Evolutionary conservation across 2,329 filamentous ascomycete genomes (phyloP), one percentile per base, ranked within the genome.

Genomic region (Fusarium torreyae): DNA sequence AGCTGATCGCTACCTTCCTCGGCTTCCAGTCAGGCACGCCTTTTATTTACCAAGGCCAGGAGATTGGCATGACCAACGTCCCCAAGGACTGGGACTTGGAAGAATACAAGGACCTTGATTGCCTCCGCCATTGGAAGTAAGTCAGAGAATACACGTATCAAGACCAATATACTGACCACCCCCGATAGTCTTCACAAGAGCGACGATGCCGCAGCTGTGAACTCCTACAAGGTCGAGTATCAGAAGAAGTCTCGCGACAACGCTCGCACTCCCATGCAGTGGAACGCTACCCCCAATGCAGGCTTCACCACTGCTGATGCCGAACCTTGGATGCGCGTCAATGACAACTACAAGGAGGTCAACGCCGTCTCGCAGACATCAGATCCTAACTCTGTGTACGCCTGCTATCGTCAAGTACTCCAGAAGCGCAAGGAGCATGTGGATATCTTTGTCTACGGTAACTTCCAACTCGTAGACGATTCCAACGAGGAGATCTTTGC

Each of bases 191-290:
- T 81, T 9, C 72, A 77, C 73, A 81, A 80, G 60, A 77, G 81
- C 62, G 76, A 77, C 20, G 78, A 83, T 71, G 79, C 77, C 53
- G 76, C 80, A 51, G 78, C 79, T 33, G 77, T 81, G 34, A 73
- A 77, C 10, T 74, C 77, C 20, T 77, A 77, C 71, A 82, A 65
- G 63, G 66, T 69, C 9, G 82, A 87, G n/a, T 82, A 89, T 72
- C 85, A 87, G 63, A 81, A 84, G 67, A 88, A 89, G 75, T 88
- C 86, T 9, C 79, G 91, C 22, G 92, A 94, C 77, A 92, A 94
- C 76, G 88, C 88, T 9, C 85, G 92, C 45, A 89, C 89, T 1
- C 91, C 91, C 0, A 89, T 94, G 78, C 91, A 93, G 74, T 94
- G 92, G 91, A 84, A 88, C 65, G 74, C 78, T n/a, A 81, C 79